Base-by-base conservation (phyloP, 2,329 filamentous ascomycete genomes). In the Rachicladosporium sp. region DNA sequence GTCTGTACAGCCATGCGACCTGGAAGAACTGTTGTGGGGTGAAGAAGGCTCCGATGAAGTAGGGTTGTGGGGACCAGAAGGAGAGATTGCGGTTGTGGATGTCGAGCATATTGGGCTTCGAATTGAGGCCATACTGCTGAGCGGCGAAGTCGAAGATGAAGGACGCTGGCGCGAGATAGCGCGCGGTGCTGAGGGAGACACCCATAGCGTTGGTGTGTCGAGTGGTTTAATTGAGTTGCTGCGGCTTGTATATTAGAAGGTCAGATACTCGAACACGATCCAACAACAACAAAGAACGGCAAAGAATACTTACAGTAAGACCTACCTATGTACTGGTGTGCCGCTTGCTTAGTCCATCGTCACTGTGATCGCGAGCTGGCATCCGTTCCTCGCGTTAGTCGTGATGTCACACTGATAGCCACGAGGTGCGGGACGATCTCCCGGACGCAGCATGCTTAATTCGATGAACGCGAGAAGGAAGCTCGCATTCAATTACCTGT, bases 21-120 rank as follows among this genome's bases (percentile, higher is more conserved):
- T 77, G 72, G 52, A 76, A 68, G 46, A 76, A 50, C 51, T 77
- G 73, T 52, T 78, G 73, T 0, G 71, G 71, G 53, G 74, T 73
- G 62, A 78, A 78, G 61, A 78, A 77, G 10, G 59, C 70, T 0
- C 61, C 73, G 44, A 78, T 75, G 56, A 75, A 74, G 50, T 64
- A 72, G 1, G 73, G 72, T 42, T 76, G 69, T 0, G 73, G 73
- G 1, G 64, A 69, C 60, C 71, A 77, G 51, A 75, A 76, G 1
- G 71, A 73, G 4, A 75, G 58, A 50, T 78, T 74, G 27, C 57
- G 57, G 48, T 76, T 67, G 52, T 77, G 72, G 27, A 76, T 62
- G 36, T 75, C 68, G 46, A 74, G 69, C 74, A 77, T 77, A 45
- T 70, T 75, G 0, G 73, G 73, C 0, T 54, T 61, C 29, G 66